A percentile compares a stretch with the other conserved stretches of the same genome.
Conservation (phyloP, 2,329 filamentous ascomycete species). For the Geosmithia putterillii region DNA sequence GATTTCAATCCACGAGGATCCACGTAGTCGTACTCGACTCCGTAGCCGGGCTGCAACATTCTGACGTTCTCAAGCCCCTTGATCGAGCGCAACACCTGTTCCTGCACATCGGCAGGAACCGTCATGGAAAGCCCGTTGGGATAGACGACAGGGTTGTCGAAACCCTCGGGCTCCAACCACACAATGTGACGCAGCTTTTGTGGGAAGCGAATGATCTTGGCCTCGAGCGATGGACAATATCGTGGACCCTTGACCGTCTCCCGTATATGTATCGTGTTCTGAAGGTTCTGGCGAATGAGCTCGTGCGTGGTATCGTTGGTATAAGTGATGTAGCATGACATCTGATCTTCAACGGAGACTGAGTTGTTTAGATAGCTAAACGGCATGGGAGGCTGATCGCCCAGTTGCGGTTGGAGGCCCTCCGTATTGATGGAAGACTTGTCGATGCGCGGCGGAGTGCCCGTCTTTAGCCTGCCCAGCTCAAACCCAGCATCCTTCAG, state of each 20-base stretch:
- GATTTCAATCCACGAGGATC: slow-evolving; percentile 78
- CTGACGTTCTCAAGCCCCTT: slow-evolving; percentile 75
- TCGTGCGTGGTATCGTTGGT: slow-evolving; percentile 77
- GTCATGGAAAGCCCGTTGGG: slow-evolving; percentile 98
- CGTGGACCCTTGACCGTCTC: slow-evolving; percentile 89
- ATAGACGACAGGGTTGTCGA: slow-evolving; percentile 80
- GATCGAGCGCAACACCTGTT: slow-evolving; percentile 74
- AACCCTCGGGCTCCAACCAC: slow-evolving; percentile 95
- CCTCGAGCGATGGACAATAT: slow-evolving; percentile 92
- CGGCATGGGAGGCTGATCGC: slow-evolving; percentile 75
- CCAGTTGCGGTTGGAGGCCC: slow-evolving; percentile 58
- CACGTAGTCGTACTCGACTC: slow-evolving; percentile 97
- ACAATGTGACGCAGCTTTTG: slow-evolving; percentile 76
- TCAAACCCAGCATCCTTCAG: slow-evolving; percentile 79
- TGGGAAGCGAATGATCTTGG: slow-evolving; percentile 80
- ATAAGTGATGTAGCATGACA: slow-evolving; percentile 76
- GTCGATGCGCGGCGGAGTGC: slow-evolving; percentile 81
- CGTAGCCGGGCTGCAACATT: slow-evolving; percentile 93
- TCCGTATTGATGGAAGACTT: slow-evolving; percentile 71
- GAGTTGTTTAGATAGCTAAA: slow-evolving; percentile 82
- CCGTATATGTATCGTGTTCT: slow-evolving; percentile 91
- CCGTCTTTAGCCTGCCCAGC: slow-evolving; percentile 85
- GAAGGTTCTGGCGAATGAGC: slow-evolving; percentile 77
- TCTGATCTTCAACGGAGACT: slow-evolving; percentile 69
- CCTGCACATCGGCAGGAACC: slow-evolving; percentile 77